Base-by-base conservation (phyloP, 208 protist genomes). In the Leishmania tarentolae region DNA sequence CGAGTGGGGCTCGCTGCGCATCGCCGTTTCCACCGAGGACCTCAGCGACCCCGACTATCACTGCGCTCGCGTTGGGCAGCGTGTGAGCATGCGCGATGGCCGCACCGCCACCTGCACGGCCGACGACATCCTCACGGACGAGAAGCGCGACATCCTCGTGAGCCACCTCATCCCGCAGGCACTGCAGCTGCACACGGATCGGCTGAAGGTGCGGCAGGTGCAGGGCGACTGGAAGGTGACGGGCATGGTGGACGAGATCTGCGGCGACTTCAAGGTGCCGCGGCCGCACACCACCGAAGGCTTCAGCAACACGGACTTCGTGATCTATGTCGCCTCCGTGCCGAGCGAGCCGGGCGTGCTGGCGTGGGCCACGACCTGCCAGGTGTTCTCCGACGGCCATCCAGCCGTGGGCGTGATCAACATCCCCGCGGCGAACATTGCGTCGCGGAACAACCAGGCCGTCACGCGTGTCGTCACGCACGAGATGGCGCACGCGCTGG, bases 401-500 rank as follows among this genome's bases (percentile, higher is more conserved):
- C 89, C 91, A 8, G 42, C 88, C 37, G 79, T 90, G 35, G 92
- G 87, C 28, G 88, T 89, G 28, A 68, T 85, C 47, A 94, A 94
- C 82, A 72, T 96, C 21, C 80, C 83, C 11, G 85, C 93, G 5
- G 72, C 50, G 52, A 63, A 87, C 69, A 81, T 94, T 61, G 35
- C 24, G 37, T 21, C 35, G 3, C 17, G 5, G 31, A 53, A 79
- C 52, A 69, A 78, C 35, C 65, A 73, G 28, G 1, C 13, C 6
- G 80, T 57, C 19, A 78, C 86, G 3, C 87, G 87, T 65, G 68
- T 76, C 13, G 73, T 92, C 11, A 78, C 88, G 6, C 96, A 98
- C 76, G 95, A 98, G 86, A 82, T 98, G 0, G 81, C 93, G 9
- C 96, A 98, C 87, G 89, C 93, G n/a, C 81, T 98, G 35, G 96